Conservation (phyloP, 1,284 basidiomycete species). For the Austropuccinia psidii region DNA sequence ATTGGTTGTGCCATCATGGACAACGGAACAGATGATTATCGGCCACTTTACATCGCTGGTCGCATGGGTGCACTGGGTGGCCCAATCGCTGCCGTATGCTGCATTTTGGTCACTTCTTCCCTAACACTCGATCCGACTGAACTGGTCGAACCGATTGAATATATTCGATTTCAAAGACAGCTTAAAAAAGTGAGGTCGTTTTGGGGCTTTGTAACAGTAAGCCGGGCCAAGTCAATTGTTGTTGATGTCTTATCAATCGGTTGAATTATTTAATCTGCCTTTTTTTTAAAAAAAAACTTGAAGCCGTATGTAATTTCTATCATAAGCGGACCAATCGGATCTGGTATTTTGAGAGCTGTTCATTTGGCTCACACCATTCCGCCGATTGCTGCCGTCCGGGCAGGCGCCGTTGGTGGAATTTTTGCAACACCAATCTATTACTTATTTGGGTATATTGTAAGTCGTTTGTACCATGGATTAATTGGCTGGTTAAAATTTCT, state of each 20-base stretch:
- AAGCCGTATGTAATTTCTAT: slow-evolving; percentile 24
- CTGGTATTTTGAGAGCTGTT: background rate
- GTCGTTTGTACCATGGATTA: background rate
- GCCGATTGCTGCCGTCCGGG: slow-evolving; percentile 2
- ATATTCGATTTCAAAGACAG: background rate
- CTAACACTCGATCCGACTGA: background rate
- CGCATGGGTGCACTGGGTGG: slow-evolving; percentile 18
- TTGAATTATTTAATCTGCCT: background rate
- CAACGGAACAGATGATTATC: slow-evolving; percentile 1
- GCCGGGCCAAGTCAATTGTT: background rate
- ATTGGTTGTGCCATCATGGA: slow-evolving; percentile 26
- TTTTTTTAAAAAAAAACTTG: background rate
- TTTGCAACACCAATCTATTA: slow-evolving; percentile 28
- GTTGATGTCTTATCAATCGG: background rate
- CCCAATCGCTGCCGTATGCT: slow-evolving; percentile 12
- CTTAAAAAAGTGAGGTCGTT: background rate
- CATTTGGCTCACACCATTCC: background rate
- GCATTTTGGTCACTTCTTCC: background rate
- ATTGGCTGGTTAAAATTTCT: too few species aligned
- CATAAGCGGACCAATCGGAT: slow-evolving; percentile 8
- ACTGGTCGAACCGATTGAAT: background rate
- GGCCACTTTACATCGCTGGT: slow-evolving; percentile 12
- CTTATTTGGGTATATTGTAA: background rate
- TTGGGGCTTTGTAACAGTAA: slow-evolving; percentile 15
- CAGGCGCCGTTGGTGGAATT: slow-evolving; percentile 14